Evolutionary conservation across 306 rosid genomes (phyloP), one percentile per base, ranked within the genome.

Genomic region (Pyrus bretschneideri): DNA sequence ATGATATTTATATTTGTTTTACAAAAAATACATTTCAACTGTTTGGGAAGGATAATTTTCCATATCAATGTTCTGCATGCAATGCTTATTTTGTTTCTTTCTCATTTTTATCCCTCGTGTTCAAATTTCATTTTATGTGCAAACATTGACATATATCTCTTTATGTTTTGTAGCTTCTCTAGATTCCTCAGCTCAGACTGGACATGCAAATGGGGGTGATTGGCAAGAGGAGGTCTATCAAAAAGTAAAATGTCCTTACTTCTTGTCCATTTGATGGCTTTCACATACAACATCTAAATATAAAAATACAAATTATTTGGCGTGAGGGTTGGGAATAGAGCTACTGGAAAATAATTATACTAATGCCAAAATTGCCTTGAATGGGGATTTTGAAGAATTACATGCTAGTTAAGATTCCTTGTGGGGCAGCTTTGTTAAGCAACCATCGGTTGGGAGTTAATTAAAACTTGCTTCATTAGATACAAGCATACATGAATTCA

Each of bases 211-310:
- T 82, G 91, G 87, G 33, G 83, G 67, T 70, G 89, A 91, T 79
- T 88, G 91, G 95, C 93, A 83, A 85, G 95, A 89, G 85, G 97
- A 86, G 73, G 70, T 78, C 63, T 85, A 81, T 86, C 92, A 89
- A 78, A 89, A 84, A 91, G 97, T 91, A 81, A 79, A 40, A 19
- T 44, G 72, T 67, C 69, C 31, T 17, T 31, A 49, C 60, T 61
- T 25, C 14, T 63, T 77, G 62, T 25, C 54, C 11, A 3, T 58
- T 31, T 17, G 38, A n/a, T 72, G 59, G 13, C 21, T 23, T 22
- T 61, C 35, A 11, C 17, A 8, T 57, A 9, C 11, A 22, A 73
- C 18, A 57, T 38, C 18, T 49, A 15, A 51, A 4, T 18, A 49
- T 51, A 51, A 51, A 51, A 51, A 9, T 15, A 51, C 3, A 22